Base-by-base conservation (phyloP, 352 stramenopile genomes). In the Globisporangium alternatum region DNA sequence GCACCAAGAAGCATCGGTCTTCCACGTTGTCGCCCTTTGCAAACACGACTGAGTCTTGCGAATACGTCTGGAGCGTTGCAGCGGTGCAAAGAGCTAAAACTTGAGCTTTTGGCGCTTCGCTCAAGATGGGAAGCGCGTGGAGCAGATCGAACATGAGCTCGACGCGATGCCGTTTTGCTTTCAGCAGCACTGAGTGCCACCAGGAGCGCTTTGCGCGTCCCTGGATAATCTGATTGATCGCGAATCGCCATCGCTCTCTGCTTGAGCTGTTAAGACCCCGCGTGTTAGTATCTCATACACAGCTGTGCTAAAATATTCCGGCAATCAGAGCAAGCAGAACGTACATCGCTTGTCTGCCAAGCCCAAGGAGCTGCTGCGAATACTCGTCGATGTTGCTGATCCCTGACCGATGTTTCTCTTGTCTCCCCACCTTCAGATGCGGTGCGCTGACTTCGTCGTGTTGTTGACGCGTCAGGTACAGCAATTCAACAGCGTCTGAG, bases 71-170 rank as follows among this genome's bases (percentile, higher is more conserved):
- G 3, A 87, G 60, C 28, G 68, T 62, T 4, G 68, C 70, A 31
- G 66, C 69, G 5, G 65, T 59, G 41, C 76, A 87, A 6, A 87
- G 61, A 7, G 66, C 49, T 21, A 74, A 61, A 17, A 68, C 37
- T 22, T 70, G 30, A 1, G 44, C n/a, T 21, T 62, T 63, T 6
- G 64, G 62, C 3, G 71, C 56, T 22, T 73, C 71, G 30, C 73
- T 65, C 21, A 83, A 79, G n/a, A 73, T 56, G 15, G 64, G 52
- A 2, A 84, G 56, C 0, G 39, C 37, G 30, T 70, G 65, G 4
- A 84, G 48, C 8, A 84, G 55, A 8, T 77, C 70, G 33, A 75
- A 70, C 19, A 82, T 61, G 4, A 84, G 49, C 63, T 77, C 66
- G 17, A 79, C 78, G 25, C 76, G 71, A 54, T 66, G 62, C 30